Percentiles rank a stretch among this genome's conserved stretches.
Conservation (phyloP, 129 eudicot species). For the Chrysanthemum lavandulifolium region DNA sequence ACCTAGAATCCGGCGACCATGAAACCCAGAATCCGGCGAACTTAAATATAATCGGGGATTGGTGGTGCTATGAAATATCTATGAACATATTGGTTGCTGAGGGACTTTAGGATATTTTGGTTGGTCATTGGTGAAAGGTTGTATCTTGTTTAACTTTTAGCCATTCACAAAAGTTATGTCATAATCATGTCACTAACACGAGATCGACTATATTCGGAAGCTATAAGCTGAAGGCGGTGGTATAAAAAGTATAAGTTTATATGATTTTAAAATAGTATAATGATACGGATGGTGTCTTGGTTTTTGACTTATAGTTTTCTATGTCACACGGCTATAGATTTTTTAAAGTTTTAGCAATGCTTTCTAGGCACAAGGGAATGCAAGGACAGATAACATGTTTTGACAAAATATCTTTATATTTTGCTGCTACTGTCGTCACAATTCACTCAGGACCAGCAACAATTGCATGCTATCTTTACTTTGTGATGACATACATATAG, state of each 20-base stretch:
- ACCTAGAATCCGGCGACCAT: too few species aligned
- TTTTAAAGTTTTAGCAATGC: conserved; percentile 23
- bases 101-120: not conserved
- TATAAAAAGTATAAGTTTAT: conserved; percentile 86
- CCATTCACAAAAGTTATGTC: not conserved
- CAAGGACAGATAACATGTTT: conserved; percentile 74
- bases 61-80: conserved; percentile 45
- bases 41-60: too few species aligned
- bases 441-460: too few species aligned
- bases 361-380: conserved; percentile 88
- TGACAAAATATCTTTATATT: too few species aligned
- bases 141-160: not conserved
- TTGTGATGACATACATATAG: too few species aligned
- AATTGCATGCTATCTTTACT: too few species aligned
- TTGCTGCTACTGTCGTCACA: too few species aligned
- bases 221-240: conserved; percentile 69
- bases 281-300: conserved; percentile 72
- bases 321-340: not conserved
- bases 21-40: too few species aligned
- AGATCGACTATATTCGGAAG: not conserved
- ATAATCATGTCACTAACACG: not conserved
- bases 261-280: conserved; percentile 88
- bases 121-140: not conserved
- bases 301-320: conserved; percentile 34
- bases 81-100: conserved; percentile 87